These are phyloP conservation scores for Macaranga tanarius DNA, from an alignment of 441 rosid species.

Conservation along the genomic window DNA sequence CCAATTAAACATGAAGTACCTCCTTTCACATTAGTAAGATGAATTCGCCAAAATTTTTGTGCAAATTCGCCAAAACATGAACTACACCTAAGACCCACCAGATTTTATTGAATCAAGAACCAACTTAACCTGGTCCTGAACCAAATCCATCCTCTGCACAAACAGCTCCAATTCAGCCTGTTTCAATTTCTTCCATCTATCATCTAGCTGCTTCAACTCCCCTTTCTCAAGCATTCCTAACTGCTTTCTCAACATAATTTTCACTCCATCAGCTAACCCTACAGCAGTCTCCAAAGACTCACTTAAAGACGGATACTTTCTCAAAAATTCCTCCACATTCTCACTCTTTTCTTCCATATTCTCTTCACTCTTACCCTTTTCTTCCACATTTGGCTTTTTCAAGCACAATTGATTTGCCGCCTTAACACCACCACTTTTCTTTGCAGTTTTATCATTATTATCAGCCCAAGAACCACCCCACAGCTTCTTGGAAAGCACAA, in stretches of 20 bases:
- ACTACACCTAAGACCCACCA: not conserved
- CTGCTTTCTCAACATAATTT: conserved; percentile 10
- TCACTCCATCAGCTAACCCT: not conserved
- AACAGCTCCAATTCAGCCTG: conserved; percentile 28
- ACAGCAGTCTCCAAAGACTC: conserved; percentile 13
- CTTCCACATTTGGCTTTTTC: not conserved
- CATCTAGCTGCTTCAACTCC: conserved; percentile 27
- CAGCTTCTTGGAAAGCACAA: conserved; percentile 35
- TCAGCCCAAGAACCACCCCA: conserved; percentile 34
- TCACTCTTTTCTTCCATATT: conserved; percentile 6
- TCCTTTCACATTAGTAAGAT: not conserved
- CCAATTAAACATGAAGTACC: not conserved
- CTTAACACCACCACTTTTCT: conserved; percentile 9
- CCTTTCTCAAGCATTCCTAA: conserved; percentile 16
- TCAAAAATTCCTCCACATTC: conserved; percentile 1
- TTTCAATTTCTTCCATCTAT: conserved; percentile 23
- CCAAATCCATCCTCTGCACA: conserved; percentile 32
- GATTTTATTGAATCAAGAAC: conserved; percentile 21
- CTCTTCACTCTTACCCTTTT: not conserved
- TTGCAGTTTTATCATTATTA: conserved; percentile 2
- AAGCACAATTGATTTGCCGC: conserved; percentile 3
- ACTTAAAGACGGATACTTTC: conserved; percentile 24
- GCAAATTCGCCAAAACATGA: too few relatives aligned
- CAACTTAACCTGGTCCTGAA: conserved; percentile 27
- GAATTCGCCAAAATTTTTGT: not conserved